These are phyloP conservation scores for Canavalia ensiformis DNA, from an alignment of 306 rosid species.

Conservation along the genomic window DNA sequence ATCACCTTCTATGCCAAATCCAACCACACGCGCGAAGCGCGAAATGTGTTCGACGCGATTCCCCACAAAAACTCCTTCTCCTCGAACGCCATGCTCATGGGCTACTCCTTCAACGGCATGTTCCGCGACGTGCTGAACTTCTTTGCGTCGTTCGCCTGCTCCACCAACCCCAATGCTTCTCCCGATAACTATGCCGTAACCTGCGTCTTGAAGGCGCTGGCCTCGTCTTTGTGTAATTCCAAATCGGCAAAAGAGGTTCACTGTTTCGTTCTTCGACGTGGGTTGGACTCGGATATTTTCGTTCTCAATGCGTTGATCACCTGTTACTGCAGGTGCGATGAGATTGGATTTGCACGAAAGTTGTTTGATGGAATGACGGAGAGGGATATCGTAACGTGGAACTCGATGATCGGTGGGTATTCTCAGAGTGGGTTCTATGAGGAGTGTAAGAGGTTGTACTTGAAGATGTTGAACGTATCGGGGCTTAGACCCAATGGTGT, in stretches of 20 bases:
- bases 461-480: constrained; percentile 57
- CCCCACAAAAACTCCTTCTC: constrained; percentile 68
- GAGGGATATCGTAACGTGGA: constrained; percentile 86
- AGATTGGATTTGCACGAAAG: constrained; percentile 61
- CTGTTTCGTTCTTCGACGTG: constrained; percentile 61
- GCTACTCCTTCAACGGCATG: constrained; percentile 64
- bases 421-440: constrained; percentile 75
- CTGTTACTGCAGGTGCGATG: constrained; percentile 70
- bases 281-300: constrained; percentile 66
- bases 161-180: constrained; percentile 29
- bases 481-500: constrained; percentile 64
- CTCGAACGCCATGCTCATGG: constrained; percentile 82
- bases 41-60: constrained; percentile 72
- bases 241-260: constrained; percentile 62
- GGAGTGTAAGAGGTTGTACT: constrained; percentile 72
- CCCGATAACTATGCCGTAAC: constrained; percentile 71
- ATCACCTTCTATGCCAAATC: constrained; percentile 64
- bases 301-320: constrained; percentile 75
- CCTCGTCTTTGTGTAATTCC: constrained; percentile 47
- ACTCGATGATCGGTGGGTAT: constrained; percentile 86
- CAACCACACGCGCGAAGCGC: constrained; percentile 58
- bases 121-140: constrained; percentile 60
- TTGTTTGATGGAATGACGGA: constrained; percentile 66
- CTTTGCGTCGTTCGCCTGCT: constrained; percentile 57
- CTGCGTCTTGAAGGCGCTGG: constrained; percentile 69